Percentiles rank a stretch among this genome's conserved stretches.
Evolutionary conservation across 139 green algal genomes (phyloP).

Genomic region (Asterochloris erici): DNA sequence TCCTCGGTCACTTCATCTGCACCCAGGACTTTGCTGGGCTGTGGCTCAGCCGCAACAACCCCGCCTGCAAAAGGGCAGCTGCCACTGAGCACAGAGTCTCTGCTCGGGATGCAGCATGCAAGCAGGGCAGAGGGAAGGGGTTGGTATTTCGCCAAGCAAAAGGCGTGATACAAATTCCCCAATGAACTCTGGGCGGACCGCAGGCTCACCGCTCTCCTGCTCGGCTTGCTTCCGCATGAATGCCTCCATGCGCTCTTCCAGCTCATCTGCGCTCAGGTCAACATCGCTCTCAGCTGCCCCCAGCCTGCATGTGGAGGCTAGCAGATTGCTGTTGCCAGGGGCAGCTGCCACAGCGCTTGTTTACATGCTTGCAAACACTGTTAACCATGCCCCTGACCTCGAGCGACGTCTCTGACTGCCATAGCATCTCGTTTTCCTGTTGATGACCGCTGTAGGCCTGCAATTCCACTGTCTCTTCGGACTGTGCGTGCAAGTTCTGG

Average conservation of each 20-base stretch:
- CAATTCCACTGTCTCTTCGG: too few species aligned
- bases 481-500: too few species aligned
- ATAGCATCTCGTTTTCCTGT: too few species aligned
- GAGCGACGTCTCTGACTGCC: too few species aligned
- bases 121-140: not conserved
- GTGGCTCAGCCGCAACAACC: not conserved
- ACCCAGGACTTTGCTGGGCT: slow-evolving; percentile 37
- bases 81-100: not conserved
- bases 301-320: not conserved
- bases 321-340: too few species aligned
- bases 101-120: too few species aligned
- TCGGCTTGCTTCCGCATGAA: slow-evolving; percentile 86
- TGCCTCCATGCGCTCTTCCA: slow-evolving; percentile 71
- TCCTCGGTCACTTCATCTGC: slow-evolving; percentile 52
- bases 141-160: too few species aligned
- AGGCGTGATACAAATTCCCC: not conserved
- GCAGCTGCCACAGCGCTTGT: too few species aligned
- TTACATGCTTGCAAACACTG: too few species aligned
- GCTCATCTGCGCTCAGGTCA: slow-evolving; percentile 50
- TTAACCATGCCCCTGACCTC: too few species aligned
- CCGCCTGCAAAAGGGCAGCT: not conserved
- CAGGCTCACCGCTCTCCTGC: slow-evolving; percentile 60
- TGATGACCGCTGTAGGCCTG: too few species aligned
- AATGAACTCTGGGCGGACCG: not conserved
- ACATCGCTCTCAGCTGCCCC: slow-evolving; percentile 5